Conservation (phyloP, 148 eudicot species). For the Gaultheria prostrata region DNA sequence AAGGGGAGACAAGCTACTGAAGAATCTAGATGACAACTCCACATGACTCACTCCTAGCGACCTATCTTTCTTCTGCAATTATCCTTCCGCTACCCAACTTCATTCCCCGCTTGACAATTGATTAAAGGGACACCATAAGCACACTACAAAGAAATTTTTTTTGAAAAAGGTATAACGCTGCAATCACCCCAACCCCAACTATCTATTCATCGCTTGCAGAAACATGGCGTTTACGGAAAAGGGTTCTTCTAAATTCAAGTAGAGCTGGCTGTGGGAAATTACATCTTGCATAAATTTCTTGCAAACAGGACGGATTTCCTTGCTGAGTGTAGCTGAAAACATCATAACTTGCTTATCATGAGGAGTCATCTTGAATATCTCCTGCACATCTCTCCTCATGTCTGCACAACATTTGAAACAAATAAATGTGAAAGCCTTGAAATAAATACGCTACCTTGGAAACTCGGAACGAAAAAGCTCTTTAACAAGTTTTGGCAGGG, state of each 20-base stretch:
- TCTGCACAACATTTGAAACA: slow-evolving; percentile 36
- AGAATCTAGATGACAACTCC: not conserved
- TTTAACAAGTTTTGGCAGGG: not conserved
- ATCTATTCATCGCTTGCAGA: slow-evolving; percentile 38
- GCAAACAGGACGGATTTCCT: slow-evolving; percentile 98
- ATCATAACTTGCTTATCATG: slow-evolving; percentile 99
- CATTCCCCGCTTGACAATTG: slow-evolving; percentile 10
- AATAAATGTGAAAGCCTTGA: not conserved
- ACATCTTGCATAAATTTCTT: slow-evolving; percentile 99
- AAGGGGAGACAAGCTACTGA: not conserved
- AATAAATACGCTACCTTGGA: not conserved
- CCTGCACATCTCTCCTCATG: slow-evolving; percentile 97
- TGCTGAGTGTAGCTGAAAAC: slow-evolving; percentile 98
- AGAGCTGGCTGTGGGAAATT: slow-evolving; percentile 73
- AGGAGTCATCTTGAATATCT: slow-evolving; percentile 97
- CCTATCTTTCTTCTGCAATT: not conserved
- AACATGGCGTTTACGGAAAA: slow-evolving; percentile 39
- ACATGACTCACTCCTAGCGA: not conserved
- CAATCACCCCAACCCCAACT: slow-evolving; percentile 33
- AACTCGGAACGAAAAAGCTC: not conserved
- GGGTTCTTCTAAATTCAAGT: slow-evolving; percentile 62
- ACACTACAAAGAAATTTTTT: slow-evolving; percentile 10
- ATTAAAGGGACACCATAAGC: slow-evolving; percentile 20
- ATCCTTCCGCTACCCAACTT: not conserved
- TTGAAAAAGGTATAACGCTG: slow-evolving; percentile 24